Evolutionary conservation across 352 stramenopile species (phyloP).

Genomic region (Pythium aristosporum): DNA sequence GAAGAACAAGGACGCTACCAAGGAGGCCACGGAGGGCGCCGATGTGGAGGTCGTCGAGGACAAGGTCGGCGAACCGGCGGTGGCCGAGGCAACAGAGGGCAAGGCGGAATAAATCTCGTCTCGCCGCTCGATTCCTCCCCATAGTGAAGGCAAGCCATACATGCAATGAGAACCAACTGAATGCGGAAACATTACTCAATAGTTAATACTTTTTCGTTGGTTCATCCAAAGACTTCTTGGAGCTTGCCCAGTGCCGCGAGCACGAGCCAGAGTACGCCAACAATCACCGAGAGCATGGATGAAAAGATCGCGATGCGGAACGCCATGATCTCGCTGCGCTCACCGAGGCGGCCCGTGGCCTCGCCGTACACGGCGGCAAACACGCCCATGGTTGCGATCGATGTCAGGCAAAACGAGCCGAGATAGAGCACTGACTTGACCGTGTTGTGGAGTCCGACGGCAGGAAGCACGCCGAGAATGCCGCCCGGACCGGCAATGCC

Average conservation of each 20-base stretch:
- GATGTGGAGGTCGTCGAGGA: constrained; percentile 27
- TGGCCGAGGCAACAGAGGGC: constrained; percentile 16
- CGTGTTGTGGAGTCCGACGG: constrained; percentile 83
- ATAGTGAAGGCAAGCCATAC: background rate
- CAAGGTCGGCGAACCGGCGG: constrained; percentile 17
- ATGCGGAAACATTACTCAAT: background rate
- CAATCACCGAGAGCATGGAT: constrained; percentile 80
- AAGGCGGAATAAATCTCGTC: constrained; percentile 17
- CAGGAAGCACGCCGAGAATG: constrained; percentile 88
- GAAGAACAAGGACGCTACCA: constrained; percentile 72
- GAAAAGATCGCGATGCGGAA: constrained; percentile 84
- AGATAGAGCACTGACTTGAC: constrained; percentile 86
- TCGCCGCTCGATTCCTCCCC: no score
- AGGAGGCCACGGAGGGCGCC: constrained; percentile 1
- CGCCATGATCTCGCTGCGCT: constrained; percentile 71
- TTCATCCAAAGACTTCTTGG: constrained; percentile 74
- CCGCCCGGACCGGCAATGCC: constrained; percentile 80
- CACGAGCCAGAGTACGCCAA: constrained; percentile 82
- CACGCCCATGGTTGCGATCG: constrained; percentile 88
- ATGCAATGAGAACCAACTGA: no score
- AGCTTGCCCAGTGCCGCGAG: constrained; percentile 74
- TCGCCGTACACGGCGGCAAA: constrained; percentile 88
- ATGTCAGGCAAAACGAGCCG: constrained; percentile 86
- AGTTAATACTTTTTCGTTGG: background rate
- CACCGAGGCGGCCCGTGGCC: constrained; percentile 58